Evolutionary conservation across 495 filamentous ascomycete species (phyloP).

Genomic region (Xylaria scruposa): DNA sequence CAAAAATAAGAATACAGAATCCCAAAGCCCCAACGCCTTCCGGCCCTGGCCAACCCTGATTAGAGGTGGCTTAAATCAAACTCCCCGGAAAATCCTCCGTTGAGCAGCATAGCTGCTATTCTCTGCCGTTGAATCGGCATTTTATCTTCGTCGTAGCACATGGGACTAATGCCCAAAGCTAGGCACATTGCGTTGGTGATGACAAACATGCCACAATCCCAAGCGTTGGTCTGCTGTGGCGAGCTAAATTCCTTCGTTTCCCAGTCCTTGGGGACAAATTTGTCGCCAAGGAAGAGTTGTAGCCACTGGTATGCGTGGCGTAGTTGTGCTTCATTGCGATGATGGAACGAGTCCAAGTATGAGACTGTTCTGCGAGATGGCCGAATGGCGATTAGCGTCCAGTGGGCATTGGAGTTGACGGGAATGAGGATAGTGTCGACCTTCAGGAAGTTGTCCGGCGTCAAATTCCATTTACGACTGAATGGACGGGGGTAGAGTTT

Average conservation of each 20-base stretch:
- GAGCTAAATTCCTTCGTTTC: constrained; percentile 49
- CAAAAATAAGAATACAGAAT: neutral
- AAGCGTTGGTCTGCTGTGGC: constrained; percentile 70
- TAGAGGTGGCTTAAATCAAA: constrained; percentile 37
- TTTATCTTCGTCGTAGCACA: constrained; percentile 61
- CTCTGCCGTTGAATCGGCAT: constrained; percentile 64
- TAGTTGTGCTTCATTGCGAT: constrained; percentile 34
- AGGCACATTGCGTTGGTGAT: constrained; percentile 77
- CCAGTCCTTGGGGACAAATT: constrained; percentile 71
- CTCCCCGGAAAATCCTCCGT: constrained; percentile 64
- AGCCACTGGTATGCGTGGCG: constrained; percentile 56
- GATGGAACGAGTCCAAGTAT: constrained; percentile 75
- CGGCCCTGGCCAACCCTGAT: neutral
- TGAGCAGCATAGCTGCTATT: constrained; percentile 73
- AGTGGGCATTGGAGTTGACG: constrained; percentile 54
- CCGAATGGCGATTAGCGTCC: constrained; percentile 74
- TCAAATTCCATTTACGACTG: constrained; percentile 41
- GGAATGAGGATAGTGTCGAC: constrained; percentile 57
- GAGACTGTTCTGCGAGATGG: constrained; percentile 68
- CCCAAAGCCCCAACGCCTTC: neutral
- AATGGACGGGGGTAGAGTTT: constrained; percentile 42
- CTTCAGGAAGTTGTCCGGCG: constrained; percentile 46
- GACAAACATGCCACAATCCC: constrained; percentile 83
- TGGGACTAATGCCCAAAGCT: constrained; percentile 67
- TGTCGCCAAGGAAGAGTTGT: constrained; percentile 59